Percentiles rank a stretch among this genome's conserved stretches.
Conservation (phyloP, 2,329 filamentous ascomycete species). For the Cordyceps fumosorosea region DNA sequence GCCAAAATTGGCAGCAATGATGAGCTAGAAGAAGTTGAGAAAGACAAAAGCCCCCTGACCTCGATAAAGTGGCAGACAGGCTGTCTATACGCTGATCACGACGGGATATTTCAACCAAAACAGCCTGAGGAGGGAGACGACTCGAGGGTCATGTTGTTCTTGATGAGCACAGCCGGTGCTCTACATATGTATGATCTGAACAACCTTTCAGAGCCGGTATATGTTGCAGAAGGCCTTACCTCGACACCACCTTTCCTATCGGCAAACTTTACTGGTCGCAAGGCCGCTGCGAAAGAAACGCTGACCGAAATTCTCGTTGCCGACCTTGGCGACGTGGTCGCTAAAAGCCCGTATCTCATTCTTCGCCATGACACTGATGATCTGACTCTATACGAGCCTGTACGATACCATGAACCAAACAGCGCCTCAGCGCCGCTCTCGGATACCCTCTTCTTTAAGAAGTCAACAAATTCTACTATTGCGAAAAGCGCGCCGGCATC, state of each 20-base stretch:
- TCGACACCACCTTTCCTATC: conserved; percentile 73
- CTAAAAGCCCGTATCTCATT: conserved; percentile 71
- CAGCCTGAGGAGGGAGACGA: conserved; percentile 37
- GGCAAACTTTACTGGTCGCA: conserved; percentile 59
- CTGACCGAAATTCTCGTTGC: conserved; percentile 77
- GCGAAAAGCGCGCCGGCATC: conserved; percentile 49
- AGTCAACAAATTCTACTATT: conserved; percentile 61
- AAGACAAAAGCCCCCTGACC: conserved; percentile 48
- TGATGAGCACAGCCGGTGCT: conserved; percentile 68
- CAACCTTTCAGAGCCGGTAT: conserved; percentile 64
- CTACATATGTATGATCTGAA: conserved; percentile 74
- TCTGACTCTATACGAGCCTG: conserved; percentile 80
- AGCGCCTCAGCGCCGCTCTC: conserved; percentile 31
- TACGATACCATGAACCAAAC: conserved; percentile 41
- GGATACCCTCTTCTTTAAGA: conserved; percentile 64
- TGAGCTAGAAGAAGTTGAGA: conserved; percentile 77
- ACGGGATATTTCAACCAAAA: conserved; percentile 45
- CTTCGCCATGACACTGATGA: conserved; percentile 75
- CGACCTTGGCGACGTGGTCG: conserved; percentile 71
- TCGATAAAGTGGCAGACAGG: conserved; percentile 73
- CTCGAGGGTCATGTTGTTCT: conserved; percentile 60
- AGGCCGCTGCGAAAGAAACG: conserved; percentile 64
- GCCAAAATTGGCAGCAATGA: conserved; percentile 70
- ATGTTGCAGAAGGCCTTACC: conserved; percentile 67
- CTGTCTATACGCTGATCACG: conserved; percentile 69